Conservation (phyloP, 1,284 basidiomycete genomes). For the Afroboletus lepidellus region DNA sequence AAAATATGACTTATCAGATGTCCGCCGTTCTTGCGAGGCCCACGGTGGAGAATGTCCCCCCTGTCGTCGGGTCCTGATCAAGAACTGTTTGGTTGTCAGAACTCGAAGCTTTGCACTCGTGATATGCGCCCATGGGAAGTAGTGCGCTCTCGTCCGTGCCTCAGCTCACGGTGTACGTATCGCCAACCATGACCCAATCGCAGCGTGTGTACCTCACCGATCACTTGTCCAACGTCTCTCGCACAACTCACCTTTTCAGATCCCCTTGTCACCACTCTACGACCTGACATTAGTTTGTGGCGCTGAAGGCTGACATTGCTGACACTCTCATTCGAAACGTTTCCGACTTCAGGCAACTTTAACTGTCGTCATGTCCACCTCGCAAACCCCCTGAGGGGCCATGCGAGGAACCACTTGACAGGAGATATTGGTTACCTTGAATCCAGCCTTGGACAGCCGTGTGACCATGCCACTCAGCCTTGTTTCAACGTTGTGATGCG, state of each 20-base stretch:
- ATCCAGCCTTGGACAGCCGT: neutral
- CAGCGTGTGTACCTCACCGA: too few relatives aligned
- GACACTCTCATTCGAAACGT: neutral
- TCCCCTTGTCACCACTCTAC: neutral
- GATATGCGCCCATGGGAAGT: neutral
- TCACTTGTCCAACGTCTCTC: neutral
- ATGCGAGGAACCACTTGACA: neutral
- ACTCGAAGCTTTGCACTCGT: neutral
- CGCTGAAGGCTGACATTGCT: neutral
- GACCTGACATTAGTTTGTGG: neutral
- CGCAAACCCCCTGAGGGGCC: too few relatives aligned
- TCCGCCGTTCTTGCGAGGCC: neutral
- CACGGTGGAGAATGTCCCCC: neutral
- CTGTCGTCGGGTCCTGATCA: constrained; percentile 1
- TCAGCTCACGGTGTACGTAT: neutral
- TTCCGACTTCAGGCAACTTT: neutral
- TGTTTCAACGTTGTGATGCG: too few relatives aligned
- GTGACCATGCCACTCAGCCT: too few relatives aligned
- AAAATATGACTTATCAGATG: constrained; percentile 5
- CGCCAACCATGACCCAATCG: neutral
- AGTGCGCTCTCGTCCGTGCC: neutral
- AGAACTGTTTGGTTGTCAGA: neutral
- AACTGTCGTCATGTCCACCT: neutral
- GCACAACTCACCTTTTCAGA: neutral
- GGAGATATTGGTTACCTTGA: neutral